These are phyloP conservation scores for Talaromyces amestolkiae DNA, from an alignment of 2,329 filamentous ascomycete genomes.

Conservation along the genomic window DNA sequence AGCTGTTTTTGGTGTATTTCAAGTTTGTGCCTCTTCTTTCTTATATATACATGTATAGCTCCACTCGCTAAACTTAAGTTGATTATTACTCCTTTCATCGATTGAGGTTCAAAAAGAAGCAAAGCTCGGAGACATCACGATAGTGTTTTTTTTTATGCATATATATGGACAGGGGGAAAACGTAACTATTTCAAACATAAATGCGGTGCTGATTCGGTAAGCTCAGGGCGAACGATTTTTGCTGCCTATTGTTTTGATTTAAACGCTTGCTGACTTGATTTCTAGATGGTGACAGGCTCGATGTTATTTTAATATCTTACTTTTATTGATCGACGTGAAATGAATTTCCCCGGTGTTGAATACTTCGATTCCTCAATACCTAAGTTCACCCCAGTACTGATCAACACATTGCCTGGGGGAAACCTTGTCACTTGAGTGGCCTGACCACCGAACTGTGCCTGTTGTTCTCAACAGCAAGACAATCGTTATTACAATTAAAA, in stretches of 20 bases:
- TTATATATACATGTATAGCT: conserved; percentile 1
- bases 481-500: not conserved
- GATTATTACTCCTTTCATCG: not conserved
- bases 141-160: not conserved
- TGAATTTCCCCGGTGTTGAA: not conserved
- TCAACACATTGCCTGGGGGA: not conserved
- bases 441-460: not conserved
- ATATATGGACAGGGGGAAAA: not conserved
- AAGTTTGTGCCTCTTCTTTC: not conserved
- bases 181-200: not conserved
- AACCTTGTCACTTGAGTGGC: not conserved
- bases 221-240: not conserved
- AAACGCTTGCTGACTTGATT: not conserved
- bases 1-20: not conserved
- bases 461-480: not conserved
- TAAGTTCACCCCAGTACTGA: not conserved
- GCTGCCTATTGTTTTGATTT: not conserved
- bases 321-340: not conserved
- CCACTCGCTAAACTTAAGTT: not conserved
- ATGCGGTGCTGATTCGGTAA: not conserved
- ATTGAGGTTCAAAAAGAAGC: not conserved
- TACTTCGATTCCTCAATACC: not conserved
- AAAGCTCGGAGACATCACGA: not conserved
- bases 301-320: not conserved
- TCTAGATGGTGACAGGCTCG: not conserved